Evolutionary conservation across 1,284 basidiomycete genomes (phyloP).

Genomic region (Trichosporon coremiiforme): DNA sequence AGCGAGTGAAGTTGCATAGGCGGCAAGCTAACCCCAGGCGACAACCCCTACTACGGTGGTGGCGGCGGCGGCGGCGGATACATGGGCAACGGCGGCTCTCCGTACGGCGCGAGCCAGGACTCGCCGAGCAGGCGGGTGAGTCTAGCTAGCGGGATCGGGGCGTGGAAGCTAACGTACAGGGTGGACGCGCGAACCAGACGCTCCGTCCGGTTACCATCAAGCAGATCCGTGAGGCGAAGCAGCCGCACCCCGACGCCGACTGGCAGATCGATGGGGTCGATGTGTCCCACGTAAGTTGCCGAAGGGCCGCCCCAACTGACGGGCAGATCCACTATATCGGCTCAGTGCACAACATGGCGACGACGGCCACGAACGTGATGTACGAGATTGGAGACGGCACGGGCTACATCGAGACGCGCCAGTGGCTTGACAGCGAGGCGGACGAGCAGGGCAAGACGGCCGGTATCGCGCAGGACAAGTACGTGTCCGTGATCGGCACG

Average conservation of each 20-base stretch:
- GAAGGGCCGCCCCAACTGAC: neutral
- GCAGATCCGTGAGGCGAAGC: conserved; percentile 74
- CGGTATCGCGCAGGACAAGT: conserved; percentile 64
- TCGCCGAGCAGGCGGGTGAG: conserved; percentile 43
- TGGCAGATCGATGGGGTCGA: conserved; percentile 81
- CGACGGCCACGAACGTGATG: conserved; percentile 77
- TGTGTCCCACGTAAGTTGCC: conserved; percentile 59
- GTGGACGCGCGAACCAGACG: conserved; percentile 61
- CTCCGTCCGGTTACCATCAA: conserved; percentile 83
- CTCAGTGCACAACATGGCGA: conserved; percentile 69
- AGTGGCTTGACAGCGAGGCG: conserved; percentile 77
- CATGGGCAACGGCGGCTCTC: conserved; percentile 44
- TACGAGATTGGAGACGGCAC: conserved; percentile 88
- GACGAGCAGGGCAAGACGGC: conserved; percentile 62
- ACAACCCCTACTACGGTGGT: conserved; percentile 52
- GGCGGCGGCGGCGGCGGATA: conserved; percentile 43
- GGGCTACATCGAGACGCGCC: conserved; percentile 80
- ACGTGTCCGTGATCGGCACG: conserved; percentile 85
- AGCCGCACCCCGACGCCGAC: conserved; percentile 84
- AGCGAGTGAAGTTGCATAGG: neutral
- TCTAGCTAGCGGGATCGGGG: neutral
- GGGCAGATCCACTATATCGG: conserved; percentile 70
- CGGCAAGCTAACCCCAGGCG: conserved; percentile 33
- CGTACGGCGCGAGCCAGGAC: conserved; percentile 46
- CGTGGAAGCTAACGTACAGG: conserved; percentile 23